These are phyloP conservation scores for Claviceps citrina DNA, from an alignment of 2,329 filamentous ascomycete genomes.

Conservation along the genomic window DNA sequence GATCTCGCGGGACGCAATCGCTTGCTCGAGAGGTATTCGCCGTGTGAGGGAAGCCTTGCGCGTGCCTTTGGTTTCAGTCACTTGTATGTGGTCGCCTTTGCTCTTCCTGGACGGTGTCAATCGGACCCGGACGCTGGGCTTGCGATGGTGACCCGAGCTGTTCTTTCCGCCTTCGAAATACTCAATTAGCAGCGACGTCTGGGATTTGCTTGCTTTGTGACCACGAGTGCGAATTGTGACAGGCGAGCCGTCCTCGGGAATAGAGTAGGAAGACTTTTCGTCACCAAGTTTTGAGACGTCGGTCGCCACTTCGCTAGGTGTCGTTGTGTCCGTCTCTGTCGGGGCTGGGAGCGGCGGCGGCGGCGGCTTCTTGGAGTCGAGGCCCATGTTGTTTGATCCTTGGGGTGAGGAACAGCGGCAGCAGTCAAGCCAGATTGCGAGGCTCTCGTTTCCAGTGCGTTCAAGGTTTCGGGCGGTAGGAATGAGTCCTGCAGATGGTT, in stretches of 20 bases:
- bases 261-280: constrained; percentile 60
- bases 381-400: constrained; percentile 32
- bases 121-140: constrained; percentile 66
- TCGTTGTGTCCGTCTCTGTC: constrained; percentile 55
- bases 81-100: constrained; percentile 65
- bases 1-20: constrained; percentile 24
- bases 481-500: background rate
- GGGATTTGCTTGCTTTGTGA: constrained; percentile 47
- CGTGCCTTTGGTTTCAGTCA: constrained; percentile 63
- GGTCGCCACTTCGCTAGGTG: constrained; percentile 45
- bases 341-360: constrained; percentile 62
- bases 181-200: constrained; percentile 85
- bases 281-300: constrained; percentile 54
- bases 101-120: constrained; percentile 63
- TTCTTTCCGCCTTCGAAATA: constrained; percentile 76
- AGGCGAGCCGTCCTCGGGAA: constrained; percentile 76
- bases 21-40: constrained; percentile 37
- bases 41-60: constrained; percentile 47
- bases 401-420: constrained; percentile 2
- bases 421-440: background rate
- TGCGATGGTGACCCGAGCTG: constrained; percentile 43
- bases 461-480: background rate
- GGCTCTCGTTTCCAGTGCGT: background rate
- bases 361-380: constrained; percentile 40
- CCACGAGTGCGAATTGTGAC: constrained; percentile 76